A percentile compares a stretch with the other conserved stretches of the same genome.
phyloP scores from a whole-genome alignment of 306 rosid species.

The Lathyrus sativus region DNA sequence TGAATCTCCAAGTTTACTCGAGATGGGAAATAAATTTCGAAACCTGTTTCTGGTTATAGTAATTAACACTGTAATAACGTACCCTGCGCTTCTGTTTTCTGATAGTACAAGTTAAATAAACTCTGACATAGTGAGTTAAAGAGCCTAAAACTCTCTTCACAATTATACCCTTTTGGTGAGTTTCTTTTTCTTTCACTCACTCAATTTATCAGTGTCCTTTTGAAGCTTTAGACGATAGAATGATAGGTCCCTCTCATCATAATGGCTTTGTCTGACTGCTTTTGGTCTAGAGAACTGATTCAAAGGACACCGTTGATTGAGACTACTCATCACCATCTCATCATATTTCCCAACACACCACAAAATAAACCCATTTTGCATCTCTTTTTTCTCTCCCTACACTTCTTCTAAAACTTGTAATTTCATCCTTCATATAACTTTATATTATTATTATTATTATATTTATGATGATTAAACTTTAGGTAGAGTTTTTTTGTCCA shows the following conservation, averaged over 20 bases:
- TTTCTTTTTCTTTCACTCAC: constrained; percentile 30
- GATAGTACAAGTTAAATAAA: neutral
- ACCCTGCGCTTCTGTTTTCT: neutral
- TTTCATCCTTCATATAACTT: no score
- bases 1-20: no score
- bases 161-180: constrained; percentile 38
- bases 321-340: constrained; percentile 84
- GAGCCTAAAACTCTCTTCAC: neutral
- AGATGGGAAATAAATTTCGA: no score
- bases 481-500: constrained; percentile 25
- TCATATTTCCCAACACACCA: constrained; percentile 61
- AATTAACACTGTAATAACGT: neutral
- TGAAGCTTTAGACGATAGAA: constrained; percentile 53
- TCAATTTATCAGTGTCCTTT: constrained; percentile 45
- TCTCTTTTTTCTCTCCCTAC: constrained; percentile 23
- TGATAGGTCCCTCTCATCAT: constrained; percentile 87
- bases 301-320: constrained; percentile 86
- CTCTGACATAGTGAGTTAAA: constrained; percentile 24
- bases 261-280: constrained; percentile 94
- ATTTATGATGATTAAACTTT: constrained; percentile 1
- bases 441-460: neutral
- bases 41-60: no score
- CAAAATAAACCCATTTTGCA: constrained; percentile 40
- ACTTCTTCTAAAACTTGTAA: neutral
- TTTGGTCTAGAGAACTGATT: constrained; percentile 85